Evolutionary conservation across 1,284 basidiomycete species (phyloP).

Genomic region (Xanthoconium separans): DNA sequence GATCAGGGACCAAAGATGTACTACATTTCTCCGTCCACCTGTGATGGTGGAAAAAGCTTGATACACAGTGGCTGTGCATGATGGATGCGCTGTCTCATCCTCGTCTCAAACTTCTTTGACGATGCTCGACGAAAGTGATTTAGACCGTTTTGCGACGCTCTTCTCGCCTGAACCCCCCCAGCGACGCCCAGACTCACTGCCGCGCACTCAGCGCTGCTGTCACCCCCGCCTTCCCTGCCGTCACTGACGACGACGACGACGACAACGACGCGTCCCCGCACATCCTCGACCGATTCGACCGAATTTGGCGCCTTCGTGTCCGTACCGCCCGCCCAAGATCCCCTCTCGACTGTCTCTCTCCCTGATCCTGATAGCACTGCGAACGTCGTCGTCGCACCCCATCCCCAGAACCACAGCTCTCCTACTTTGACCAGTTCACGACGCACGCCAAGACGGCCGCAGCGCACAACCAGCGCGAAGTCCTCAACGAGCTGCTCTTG

Average conservation of each 20-base stretch:
- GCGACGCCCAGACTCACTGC: conserved; percentile 34
- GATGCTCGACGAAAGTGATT: conserved; percentile 26
- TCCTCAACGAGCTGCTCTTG: conserved; percentile 61
- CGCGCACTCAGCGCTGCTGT: not conserved
- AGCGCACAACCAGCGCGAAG: conserved; percentile 47
- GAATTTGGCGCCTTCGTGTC: conserved; percentile 72
- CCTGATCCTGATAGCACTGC: too few species aligned
- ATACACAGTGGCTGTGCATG: too few species aligned
- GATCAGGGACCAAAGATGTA: too few species aligned
- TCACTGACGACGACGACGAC: too few species aligned
- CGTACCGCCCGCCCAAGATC: conserved; percentile 58
- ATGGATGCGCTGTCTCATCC: too few species aligned
- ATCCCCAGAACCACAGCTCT: conserved; percentile 33
- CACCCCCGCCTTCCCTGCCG: too few species aligned
- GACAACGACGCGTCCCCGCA: conserved; percentile 9
- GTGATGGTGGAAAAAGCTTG: too few species aligned
- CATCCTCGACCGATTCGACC: conserved; percentile 38
- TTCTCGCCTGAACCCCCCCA: conserved; percentile 44
- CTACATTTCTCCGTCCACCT: too few species aligned
- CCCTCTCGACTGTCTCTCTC: conserved; percentile 38
- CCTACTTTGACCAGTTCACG: conserved; percentile 60
- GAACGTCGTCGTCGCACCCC: not conserved
- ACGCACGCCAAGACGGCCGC: conserved; percentile 53
- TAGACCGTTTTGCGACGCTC: conserved; percentile 44
- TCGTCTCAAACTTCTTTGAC: too few species aligned